Evolutionary conservation across 768 basidiomycete genomes (phyloP).

Genomic region (Albatrellus ellisii): DNA sequence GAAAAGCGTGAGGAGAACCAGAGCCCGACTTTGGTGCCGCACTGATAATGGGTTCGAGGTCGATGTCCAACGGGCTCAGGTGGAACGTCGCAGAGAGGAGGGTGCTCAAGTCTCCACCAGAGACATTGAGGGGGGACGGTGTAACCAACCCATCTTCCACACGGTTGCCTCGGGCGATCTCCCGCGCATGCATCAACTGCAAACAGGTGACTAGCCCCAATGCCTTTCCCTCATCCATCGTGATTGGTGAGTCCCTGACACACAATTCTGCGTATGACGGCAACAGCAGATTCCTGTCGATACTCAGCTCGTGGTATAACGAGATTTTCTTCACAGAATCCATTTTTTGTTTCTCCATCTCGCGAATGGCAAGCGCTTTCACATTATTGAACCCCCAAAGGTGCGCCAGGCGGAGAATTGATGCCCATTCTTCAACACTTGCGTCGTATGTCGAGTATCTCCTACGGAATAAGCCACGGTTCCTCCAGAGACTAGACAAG

Average conservation of each 20-base stretch:
- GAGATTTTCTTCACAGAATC: conserved; percentile 39
- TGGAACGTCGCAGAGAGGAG: neutral
- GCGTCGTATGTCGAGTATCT: conserved; percentile 44
- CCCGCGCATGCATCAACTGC: conserved; percentile 39
- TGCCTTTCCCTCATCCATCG: conserved; percentile 36
- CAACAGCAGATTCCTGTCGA: conserved; percentile 36
- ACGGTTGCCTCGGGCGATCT: conserved; percentile 17
- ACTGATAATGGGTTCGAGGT: no score
- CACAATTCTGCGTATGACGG: conserved; percentile 40
- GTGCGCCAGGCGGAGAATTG: conserved; percentile 38
- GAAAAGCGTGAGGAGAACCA: no score
- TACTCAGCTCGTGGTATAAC: conserved; percentile 37
- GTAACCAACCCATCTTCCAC: no score
- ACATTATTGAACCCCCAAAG: conserved; percentile 44
- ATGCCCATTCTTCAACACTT: conserved; percentile 35
- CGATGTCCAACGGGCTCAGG: no score
- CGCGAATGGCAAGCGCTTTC: conserved; percentile 35
- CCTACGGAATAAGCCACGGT: conserved; percentile 20
- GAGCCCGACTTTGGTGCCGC: no score
- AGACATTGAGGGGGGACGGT: neutral
- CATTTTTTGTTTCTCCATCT: conserved; percentile 33
- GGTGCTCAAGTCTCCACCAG: neutral
- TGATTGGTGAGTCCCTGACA: conserved; percentile 35
- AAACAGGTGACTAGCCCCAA: conserved; percentile 48
- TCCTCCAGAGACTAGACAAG: neutral